Percentiles rank a stretch among this genome's conserved stretches.
These are phyloP conservation scores for Exophiala sp. DNA, from an alignment of 2,329 filamentous ascomycete genomes.

Conservation along the genomic window DNA sequence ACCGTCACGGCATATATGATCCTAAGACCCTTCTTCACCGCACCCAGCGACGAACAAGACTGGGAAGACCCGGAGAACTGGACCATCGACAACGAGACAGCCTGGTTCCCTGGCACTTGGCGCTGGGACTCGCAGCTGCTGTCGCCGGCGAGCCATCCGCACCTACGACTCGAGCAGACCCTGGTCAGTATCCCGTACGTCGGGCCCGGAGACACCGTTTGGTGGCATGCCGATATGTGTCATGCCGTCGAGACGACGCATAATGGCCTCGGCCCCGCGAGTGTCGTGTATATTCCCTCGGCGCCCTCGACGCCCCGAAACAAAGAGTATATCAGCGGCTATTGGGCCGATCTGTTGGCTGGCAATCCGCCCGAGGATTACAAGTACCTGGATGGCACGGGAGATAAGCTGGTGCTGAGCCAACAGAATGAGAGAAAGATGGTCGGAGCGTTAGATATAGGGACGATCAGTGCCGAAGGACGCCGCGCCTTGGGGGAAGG, in stretches of 20 bases:
- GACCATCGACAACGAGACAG: conserved; percentile 34
- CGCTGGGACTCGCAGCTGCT: conserved; percentile 34
- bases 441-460: neutral
- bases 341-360: conserved; percentile 46
- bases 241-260: conserved; percentile 41
- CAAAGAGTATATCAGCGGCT: conserved; percentile 41
- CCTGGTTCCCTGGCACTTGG: conserved; percentile 39
- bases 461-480: neutral
- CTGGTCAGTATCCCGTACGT: conserved; percentile 38
- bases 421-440: neutral
- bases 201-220: conserved; percentile 39
- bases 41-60: conserved; percentile 31
- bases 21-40: conserved; percentile 41
- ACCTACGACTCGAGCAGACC: conserved; percentile 37
- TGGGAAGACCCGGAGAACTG: conserved; percentile 37
- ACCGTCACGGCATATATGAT: conserved; percentile 38
- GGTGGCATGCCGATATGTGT: conserved; percentile 40
- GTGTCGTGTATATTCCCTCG: conserved; percentile 36
- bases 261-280: conserved; percentile 33
- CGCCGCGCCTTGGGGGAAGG: neutral
- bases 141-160: conserved; percentile 42
- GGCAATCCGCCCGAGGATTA: conserved; percentile 44
- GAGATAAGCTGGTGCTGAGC: neutral
- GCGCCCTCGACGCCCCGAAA: conserved; percentile 34
- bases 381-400: neutral